Evolutionary conservation across 2,329 filamentous ascomycete genomes (phyloP), one percentile per base, ranked within the genome.

Genomic region (Aspergillus fijiensis): DNA sequence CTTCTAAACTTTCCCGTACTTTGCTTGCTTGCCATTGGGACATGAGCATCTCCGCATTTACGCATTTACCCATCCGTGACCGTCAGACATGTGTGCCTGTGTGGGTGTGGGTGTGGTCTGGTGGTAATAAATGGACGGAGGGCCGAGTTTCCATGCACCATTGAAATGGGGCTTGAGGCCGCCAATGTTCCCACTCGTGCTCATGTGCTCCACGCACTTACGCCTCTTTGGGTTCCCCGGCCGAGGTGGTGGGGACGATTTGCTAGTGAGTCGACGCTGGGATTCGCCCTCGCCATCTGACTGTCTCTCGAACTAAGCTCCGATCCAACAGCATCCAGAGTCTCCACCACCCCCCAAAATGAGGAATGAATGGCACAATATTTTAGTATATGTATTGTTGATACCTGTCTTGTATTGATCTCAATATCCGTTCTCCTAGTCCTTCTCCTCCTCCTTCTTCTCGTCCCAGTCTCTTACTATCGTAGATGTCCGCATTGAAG

Each of bases 141-240:
- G 52, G 52, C 57, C 60, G 42, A 29, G 29, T 57, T 57, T 52
- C 31, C 52, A 51, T 48, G 31, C 58, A 60, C 59, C 52, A 61
- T 65, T 60, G 58, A 63, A 62, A 65, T 59, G 57, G 59, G 61
- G 61, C 52, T 58, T 62, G 60, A 60, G 57, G 59, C 55, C 59
- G 60, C 61, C 60, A 59, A 53, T 60, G 57, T 60, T 60, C 59
- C 63, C 63, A 65, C 66, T 69, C 66, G 65, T 69, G 65, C 63
- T 64, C 61, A 59, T 62, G 61, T 42, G 61, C 63, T 57, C 66
- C 65, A 68, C 65, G 59, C 53, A 58, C 60, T 63, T 64, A 62
- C 63, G 59, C 63, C 64, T 57, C 64, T 67, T 65, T 67, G 63
- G 64, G 65, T 60, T 67, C 63, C 67, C 63, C 66, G 63, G 63